Evolutionary conservation across 495 filamentous ascomycete species (phyloP), one percentile per base, ranked within the genome.

Genomic region (Neurospora sp.): DNA sequence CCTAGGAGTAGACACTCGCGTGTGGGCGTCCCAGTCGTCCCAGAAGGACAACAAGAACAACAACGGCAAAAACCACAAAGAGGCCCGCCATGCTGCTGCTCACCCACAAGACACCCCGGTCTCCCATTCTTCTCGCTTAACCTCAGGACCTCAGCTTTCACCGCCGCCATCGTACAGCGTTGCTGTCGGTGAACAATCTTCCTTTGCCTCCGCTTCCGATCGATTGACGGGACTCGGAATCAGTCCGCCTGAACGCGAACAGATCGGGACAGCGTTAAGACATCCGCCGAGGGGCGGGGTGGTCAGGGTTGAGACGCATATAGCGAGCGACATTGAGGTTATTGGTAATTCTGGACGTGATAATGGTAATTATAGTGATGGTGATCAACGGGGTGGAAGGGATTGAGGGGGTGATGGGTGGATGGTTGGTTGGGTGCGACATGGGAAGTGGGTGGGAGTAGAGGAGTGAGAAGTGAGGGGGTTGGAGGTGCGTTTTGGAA

Each of bases 291-390:
- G 70, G 2, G 17, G 27, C 27, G 61, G 65, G 20, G 72, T 71
- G 61, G 74, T 75, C 4, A 20, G 42, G 1, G 72, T 75, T 10
- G 68, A 74, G 72, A 75, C 74, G 44, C 44, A 53, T 12, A 75
- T 75, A 17, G 70, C 70, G 44, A 65, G 42, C 8, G 22, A 31
- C 27, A 17, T 31, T 65, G 53, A 65, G 27, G 53, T 65, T 8
- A 72, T 39, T n/a, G n/a, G 37, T 27, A 31, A 61, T 45, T 42
- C 5, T 44, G 65, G 37, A 31, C 31, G n/a, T 48, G 68, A 39
- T 20, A 44, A 70, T 38, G 59, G 35, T 3, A 31, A 39, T 4
- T 5, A 48, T 8, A 12, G 69, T 39, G 20, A 31, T n/a, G 8
- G 12, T 10, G 37, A 16, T 14, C 59, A 39, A 12, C 48, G 10